These are phyloP conservation scores for Raphanus sativus DNA, from an alignment of 345 rosid genomes.

Conservation along the genomic window DNA sequence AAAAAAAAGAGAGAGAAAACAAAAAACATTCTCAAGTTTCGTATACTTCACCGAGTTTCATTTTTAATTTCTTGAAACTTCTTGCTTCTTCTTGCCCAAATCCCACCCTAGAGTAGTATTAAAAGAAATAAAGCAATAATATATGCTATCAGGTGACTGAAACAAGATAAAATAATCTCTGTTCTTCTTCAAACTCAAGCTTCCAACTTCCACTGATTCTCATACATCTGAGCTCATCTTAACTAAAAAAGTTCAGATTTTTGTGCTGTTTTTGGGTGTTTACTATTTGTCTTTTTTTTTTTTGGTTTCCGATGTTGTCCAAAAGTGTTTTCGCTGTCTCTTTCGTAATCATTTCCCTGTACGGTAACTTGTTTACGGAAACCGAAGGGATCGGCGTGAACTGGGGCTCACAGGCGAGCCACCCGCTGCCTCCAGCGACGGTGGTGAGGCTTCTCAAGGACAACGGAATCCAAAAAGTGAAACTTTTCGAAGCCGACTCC, in stretches of 20 bases:
- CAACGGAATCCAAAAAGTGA: slow-evolving; percentile 62
- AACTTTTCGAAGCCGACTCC: slow-evolving; percentile 74
- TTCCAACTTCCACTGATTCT: slow-evolving; percentile 27
- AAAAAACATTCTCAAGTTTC: slow-evolving; percentile 32
- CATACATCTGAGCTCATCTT: slow-evolving; percentile 24
- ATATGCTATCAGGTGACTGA: background rate
- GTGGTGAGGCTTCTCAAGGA: slow-evolving; percentile 59
- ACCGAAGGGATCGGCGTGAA: slow-evolving; percentile 55
- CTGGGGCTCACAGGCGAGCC: slow-evolving; percentile 77
- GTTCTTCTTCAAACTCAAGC: slow-evolving; percentile 17
- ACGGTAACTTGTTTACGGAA: slow-evolving; percentile 17
- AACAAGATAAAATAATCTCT: slow-evolving; percentile 22
- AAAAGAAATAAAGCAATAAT: background rate
- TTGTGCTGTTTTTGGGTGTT: background rate
- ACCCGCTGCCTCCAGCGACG: slow-evolving; percentile 53
- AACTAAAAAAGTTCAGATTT: background rate
- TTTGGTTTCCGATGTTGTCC: slow-evolving; percentile 29
- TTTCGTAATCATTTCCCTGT: slow-evolving; percentile 20
- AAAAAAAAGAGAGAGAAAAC: background rate
- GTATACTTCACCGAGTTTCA: background rate
- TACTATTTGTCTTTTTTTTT: background rate
- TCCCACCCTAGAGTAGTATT: background rate
- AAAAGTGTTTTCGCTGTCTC: slow-evolving; percentile 11
- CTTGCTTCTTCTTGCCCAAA: slow-evolving; percentile 18
- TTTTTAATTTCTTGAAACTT: slow-evolving; percentile 19